A percentile compares a stretch with the other conserved stretches of the same genome.
Conservation (phyloP, 2,329 filamentous ascomycete genomes). For the Aspergillus unguis region DNA sequence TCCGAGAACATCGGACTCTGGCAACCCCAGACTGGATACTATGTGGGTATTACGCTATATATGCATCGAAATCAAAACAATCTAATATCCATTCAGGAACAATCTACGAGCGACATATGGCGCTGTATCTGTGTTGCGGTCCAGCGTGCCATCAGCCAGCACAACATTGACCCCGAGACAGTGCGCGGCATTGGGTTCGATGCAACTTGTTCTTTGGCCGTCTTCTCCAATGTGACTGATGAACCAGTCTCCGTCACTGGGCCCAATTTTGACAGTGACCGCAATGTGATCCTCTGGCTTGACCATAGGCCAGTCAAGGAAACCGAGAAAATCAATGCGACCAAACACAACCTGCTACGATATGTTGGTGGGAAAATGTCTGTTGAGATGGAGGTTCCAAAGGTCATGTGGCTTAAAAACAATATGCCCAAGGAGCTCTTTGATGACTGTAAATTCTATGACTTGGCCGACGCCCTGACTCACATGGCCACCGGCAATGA, state of each 20-base stretch:
- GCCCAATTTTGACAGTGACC: conserved; percentile 81
- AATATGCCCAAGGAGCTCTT: conserved; percentile 93
- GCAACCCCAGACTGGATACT: conserved; percentile 73
- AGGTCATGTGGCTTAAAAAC: conserved; percentile 97
- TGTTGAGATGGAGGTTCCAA: conserved; percentile 99
- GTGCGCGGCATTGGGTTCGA: conserved; percentile 95
- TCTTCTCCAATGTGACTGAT: conserved; percentile 84
- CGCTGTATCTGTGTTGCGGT: conserved; percentile 87
- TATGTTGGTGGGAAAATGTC: conserved; percentile 99
- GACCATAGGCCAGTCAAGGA: conserved; percentile 90
- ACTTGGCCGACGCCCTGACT: conserved; percentile 86
- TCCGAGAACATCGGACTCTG: conserved; percentile 75
- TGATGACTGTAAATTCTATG: conserved; percentile 93
- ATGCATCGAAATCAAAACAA: background rate
- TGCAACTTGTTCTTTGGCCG: conserved; percentile 93
- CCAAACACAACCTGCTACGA: conserved; percentile 84
- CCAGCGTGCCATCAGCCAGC: conserved; percentile 74
- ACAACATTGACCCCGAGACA: conserved; percentile 69
- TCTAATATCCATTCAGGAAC: conserved; percentile 59
- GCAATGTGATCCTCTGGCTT: conserved; percentile 95
- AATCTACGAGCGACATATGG: conserved; percentile 98
- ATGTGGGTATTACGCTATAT: conserved; percentile 51
- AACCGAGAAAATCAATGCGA: conserved; percentile 89
- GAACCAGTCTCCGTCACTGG: conserved; percentile 89
- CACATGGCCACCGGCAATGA: conserved; percentile 92